Conservation (phyloP, 805 yeast genomes). For the Barnettozyma populi region DNA sequence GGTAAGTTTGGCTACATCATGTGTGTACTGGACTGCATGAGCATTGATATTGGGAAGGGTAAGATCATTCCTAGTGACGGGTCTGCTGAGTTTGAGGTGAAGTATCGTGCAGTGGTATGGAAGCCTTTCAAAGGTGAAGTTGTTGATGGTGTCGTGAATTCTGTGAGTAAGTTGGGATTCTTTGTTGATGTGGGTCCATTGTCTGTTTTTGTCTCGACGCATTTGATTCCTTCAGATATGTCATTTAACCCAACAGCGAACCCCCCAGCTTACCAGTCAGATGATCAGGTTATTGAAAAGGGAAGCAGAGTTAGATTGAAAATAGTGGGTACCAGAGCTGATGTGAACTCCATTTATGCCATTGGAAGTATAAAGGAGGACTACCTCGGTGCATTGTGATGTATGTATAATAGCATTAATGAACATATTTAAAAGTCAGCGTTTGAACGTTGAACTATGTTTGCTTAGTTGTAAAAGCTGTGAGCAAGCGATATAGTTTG, state of each 20-base stretch:
- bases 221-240: conserved; percentile 92
- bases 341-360: conserved; percentile 95
- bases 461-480: too few species aligned
- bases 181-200: conserved; percentile 98
- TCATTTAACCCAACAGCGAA: conserved; percentile 89
- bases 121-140: conserved; percentile 98
- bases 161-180: conserved; percentile 91
- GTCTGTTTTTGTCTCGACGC: conserved; percentile 90
- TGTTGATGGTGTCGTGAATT: conserved; percentile 92
- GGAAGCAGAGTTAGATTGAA: conserved; percentile 91
- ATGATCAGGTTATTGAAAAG: conserved; percentile 91
- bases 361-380: conserved; percentile 98
- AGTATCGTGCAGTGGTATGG: conserved; percentile 96
- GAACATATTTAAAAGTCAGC: not conserved
- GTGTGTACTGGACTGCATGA: conserved; percentile 91
- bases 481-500: too few species aligned
- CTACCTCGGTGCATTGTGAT: conserved; percentile 76
- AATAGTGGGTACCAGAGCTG: conserved; percentile 95
- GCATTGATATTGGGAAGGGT: conserved; percentile 93
- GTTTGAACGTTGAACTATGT: not conserved
- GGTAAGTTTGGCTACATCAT: conserved; percentile 98
- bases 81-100: conserved; percentile 93
- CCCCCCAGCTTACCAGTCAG: conserved; percentile 96
- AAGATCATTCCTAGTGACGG: conserved; percentile 87
- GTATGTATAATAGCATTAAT: not conserved